Percentiles rank a stretch among this genome's conserved stretches.
Conservation (phyloP, 768 basidiomycete species). For the Trametes cingulata region DNA sequence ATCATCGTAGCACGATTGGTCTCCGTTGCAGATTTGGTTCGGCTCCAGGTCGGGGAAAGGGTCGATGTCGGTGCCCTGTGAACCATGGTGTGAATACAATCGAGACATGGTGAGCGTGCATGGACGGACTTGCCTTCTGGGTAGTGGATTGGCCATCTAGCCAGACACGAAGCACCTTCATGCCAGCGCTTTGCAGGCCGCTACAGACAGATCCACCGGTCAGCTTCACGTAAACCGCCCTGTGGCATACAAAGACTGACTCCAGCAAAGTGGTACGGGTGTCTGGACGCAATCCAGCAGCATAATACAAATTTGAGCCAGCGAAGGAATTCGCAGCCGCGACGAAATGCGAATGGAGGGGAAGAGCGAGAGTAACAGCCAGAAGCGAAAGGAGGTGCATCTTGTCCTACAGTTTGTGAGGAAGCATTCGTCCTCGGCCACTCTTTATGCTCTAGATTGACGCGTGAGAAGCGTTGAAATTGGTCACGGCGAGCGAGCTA, state of each 20-base stretch:
- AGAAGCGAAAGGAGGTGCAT: neutral
- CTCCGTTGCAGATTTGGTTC: constrained; percentile 32
- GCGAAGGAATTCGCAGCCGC: constrained; percentile 24
- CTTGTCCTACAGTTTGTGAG: neutral
- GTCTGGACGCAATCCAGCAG: constrained; percentile 23
- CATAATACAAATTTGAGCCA: constrained; percentile 30
- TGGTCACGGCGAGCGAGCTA: no score
- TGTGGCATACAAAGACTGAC: constrained; percentile 7
- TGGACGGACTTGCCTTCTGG: constrained; percentile 19
- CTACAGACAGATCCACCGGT: neutral
- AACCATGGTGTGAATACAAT: neutral
- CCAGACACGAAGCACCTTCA: constrained; percentile 32
- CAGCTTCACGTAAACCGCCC: neutral
- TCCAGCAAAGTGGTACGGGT: constrained; percentile 22
- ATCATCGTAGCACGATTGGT: constrained; percentile 34
- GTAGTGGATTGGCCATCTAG: constrained; percentile 24
- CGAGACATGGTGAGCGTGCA: no score
- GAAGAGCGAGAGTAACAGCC: neutral
- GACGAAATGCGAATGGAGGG: neutral
- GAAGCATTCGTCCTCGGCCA: no score
- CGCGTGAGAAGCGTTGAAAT: no score
- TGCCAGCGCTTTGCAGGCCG: constrained; percentile 24
- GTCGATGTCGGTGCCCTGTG: constrained; percentile 29
- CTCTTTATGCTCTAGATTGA: no score
- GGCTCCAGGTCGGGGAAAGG: constrained; percentile 38